Conservation (phyloP, 139 green algal genomes). For the Chlorella sp. region DNA sequence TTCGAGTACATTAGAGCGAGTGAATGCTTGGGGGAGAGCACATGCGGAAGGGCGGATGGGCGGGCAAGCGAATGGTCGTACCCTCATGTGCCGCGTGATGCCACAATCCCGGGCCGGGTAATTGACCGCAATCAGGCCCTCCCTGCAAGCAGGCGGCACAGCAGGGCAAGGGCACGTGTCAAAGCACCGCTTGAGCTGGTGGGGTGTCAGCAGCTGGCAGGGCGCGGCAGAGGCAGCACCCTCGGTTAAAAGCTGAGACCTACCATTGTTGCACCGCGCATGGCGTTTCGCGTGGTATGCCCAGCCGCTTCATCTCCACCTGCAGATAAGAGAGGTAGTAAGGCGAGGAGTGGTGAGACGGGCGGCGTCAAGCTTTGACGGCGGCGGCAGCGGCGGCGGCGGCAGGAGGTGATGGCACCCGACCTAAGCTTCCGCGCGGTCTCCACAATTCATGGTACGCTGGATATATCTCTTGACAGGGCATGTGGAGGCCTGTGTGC, state of each 20-base stretch:
- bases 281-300: constrained; percentile 71
- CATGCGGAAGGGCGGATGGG: background rate
- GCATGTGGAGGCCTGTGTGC: background rate
- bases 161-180: no score
- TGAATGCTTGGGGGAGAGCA: no score
- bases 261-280: constrained; percentile 91
- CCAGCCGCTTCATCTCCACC: constrained; percentile 79
- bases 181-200: no score
- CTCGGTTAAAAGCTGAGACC: no score
- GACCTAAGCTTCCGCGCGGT: no score
- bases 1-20: no score
- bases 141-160: constrained; percentile 24
- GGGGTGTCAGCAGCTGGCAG: no score
- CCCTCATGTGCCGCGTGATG: constrained; percentile 83
- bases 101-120: constrained; percentile 85
- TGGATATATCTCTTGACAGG: background rate
- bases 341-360: no score
- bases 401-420: background rate
- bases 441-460: no score
- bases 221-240: no score
- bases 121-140: constrained; percentile 80
- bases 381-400: no score
- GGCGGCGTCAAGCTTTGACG: background rate
- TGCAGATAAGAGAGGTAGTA: constrained; percentile 35
- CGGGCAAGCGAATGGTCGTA: background rate